These are phyloP conservation scores for Capsicum chinense DNA, from an alignment of 257 asterid species.

Conservation along the genomic window DNA sequence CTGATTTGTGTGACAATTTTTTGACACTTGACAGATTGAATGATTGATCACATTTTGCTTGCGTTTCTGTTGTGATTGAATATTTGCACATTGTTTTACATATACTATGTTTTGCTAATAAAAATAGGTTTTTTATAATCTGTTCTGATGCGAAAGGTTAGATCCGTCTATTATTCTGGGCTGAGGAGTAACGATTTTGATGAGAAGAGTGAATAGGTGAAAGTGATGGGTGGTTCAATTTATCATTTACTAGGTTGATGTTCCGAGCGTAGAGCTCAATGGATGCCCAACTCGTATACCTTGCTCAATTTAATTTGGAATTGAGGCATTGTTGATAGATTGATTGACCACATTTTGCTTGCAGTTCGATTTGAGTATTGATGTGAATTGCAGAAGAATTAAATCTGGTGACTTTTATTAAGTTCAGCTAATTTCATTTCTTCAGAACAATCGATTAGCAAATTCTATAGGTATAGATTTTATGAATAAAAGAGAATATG, in stretches of 20 bases:
- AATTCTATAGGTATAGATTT: no score
- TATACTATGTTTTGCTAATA: no score
- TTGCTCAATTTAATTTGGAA: neutral
- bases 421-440: no score
- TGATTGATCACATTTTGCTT: neutral
- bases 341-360: neutral
- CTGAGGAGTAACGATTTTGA: no score
- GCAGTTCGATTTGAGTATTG: neutral
- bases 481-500: no score
- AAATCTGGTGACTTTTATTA: neutral
- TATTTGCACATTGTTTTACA: no score
- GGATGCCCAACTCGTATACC: neutral
- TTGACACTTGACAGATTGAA: neutral
- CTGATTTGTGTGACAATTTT: neutral
- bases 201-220: no score
- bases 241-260: neutral
- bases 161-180: no score
- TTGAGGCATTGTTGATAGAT: conserved; percentile 22
- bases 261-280: neutral
- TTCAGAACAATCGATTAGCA: no score
- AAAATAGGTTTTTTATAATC: no score
- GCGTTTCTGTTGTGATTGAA: neutral
- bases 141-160: no score
- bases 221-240: conserved; percentile 9
- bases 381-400: neutral